Base-by-base conservation (phyloP, 2,329 filamentous ascomycete species). In the Zymoseptoria ardabiliae region DNA sequence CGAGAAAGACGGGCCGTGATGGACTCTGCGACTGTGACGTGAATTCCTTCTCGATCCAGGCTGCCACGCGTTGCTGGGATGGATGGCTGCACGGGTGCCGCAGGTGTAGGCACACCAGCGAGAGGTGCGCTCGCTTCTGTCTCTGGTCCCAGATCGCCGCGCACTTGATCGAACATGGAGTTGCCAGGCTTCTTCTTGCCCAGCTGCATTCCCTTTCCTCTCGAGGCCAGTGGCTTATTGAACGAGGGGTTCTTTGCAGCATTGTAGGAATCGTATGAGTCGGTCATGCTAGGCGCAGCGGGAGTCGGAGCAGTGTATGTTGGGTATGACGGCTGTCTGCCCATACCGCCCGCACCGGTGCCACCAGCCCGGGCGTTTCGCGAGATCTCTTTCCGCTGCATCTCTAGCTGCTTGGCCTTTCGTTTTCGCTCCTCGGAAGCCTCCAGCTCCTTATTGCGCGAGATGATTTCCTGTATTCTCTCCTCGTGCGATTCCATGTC, bases 401-500 rank as follows among this genome's bases (percentile, higher is more conserved):
- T 89, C 77, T 99, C 95, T 70, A 99, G 82, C 77, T 99, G 94
- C 81, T 97, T 99, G 56, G 94, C 95, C 78, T 97, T 97, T 70
- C 93, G 85, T 82, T 99, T 99, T 72, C 95, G 90, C 81, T 99
- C 94, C 75, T 99, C 94, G 57, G 89, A 96, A 9, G 94, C 95
- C 77, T 99, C 94, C 68, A 99, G 82, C 77, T 99, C 95, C 80
- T 99, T 99, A 82, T 99, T 99, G 85, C 96, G 73, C 61, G 67
- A 91, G 72, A 97, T 97, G 64, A 97, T 99, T 73, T 97, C 94
- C 76, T 99, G 94, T 68, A 99, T 97, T 73, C 94, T 87, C 82
- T 99, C 94, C 77, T 99, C 95, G 72, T 99, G 94, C 76, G 89
- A 94, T 77, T 99, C 94, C 94, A 99, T 99, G 73, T 97, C 95